These are phyloP conservation scores for Phytophthora nicotianae DNA, from an alignment of 352 stramenopile genomes.

Conservation along the genomic window DNA sequence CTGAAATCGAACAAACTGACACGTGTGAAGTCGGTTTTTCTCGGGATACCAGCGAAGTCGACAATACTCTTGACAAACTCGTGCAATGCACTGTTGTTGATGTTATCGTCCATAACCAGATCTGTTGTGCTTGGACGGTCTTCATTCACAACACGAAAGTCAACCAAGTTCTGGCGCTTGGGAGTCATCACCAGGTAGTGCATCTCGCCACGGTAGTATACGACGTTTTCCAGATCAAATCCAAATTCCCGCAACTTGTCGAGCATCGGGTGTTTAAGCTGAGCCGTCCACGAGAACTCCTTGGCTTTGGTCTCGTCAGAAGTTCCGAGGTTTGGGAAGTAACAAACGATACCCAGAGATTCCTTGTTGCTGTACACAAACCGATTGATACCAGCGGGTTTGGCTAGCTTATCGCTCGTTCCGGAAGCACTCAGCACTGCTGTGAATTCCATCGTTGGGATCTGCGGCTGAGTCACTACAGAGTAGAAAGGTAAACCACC, in stretches of 20 bases:
- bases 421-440: slow-evolving; percentile 62
- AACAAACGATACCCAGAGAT: slow-evolving; percentile 75
- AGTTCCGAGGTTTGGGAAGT: slow-evolving; percentile 70
- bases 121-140: slow-evolving; percentile 56
- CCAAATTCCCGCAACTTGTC: slow-evolving; percentile 62
- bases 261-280: slow-evolving; percentile 76
- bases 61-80: slow-evolving; percentile 64
- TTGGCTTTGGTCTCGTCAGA: slow-evolving; percentile 63
- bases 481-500: slow-evolving; percentile 60
- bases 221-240: slow-evolving; percentile 76
- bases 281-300: slow-evolving; percentile 29
- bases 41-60: slow-evolving; percentile 68
- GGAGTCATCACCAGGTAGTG: slow-evolving; percentile 87
- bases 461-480: slow-evolving; percentile 64
- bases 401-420: slow-evolving; percentile 61
- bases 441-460: slow-evolving; percentile 70
- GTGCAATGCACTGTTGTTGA: slow-evolving; percentile 53
- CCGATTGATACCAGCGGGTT: slow-evolving; percentile 62
- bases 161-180: slow-evolving; percentile 67
- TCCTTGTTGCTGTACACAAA: slow-evolving; percentile 75
- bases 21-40: slow-evolving; percentile 57
- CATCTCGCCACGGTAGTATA: slow-evolving; percentile 85
- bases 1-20: slow-evolving; percentile 84
- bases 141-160: slow-evolving; percentile 60
- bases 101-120: slow-evolving; percentile 63